These are phyloP conservation scores for Canavalia gladiata DNA, from an alignment of 306 rosid species.

Conservation along the genomic window DNA sequence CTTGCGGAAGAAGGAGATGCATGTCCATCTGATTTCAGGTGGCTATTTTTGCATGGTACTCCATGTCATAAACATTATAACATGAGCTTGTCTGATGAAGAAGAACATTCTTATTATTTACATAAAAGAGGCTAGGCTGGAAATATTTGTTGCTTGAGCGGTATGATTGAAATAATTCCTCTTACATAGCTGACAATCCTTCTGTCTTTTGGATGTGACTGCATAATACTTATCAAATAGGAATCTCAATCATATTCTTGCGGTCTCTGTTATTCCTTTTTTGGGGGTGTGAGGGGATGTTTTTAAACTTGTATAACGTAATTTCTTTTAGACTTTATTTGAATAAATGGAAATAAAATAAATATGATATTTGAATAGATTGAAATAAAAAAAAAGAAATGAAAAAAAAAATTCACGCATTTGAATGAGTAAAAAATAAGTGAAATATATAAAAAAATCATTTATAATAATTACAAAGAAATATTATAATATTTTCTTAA, in stretches of 20 bases:
- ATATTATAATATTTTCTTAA: too few species aligned
- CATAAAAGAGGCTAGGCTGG: constrained; percentile 27
- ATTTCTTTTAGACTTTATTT: too few species aligned
- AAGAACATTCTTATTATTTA: constrained; percentile 8
- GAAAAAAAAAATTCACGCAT: too few species aligned
- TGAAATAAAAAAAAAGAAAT: too few species aligned
- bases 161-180: neutral
- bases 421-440: too few species aligned
- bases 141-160: neutral
- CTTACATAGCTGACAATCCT: constrained; percentile 22
- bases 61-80: neutral
- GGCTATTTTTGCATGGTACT: neutral
- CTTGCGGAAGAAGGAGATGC: neutral
- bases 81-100: constrained; percentile 1
- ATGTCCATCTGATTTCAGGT: neutral
- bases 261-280: neutral
- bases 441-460: too few species aligned
- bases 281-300: too few species aligned
- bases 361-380: too few species aligned
- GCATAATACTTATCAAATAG: neutral
- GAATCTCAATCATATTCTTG: constrained; percentile 2
- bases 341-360: too few species aligned
- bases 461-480: too few species aligned
- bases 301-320: too few species aligned
- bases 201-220: constrained; percentile 18